Evolutionary conservation across 192 early-diverging fungal genomes (phyloP).

Genomic region (Backusella tarrabulga): DNA sequence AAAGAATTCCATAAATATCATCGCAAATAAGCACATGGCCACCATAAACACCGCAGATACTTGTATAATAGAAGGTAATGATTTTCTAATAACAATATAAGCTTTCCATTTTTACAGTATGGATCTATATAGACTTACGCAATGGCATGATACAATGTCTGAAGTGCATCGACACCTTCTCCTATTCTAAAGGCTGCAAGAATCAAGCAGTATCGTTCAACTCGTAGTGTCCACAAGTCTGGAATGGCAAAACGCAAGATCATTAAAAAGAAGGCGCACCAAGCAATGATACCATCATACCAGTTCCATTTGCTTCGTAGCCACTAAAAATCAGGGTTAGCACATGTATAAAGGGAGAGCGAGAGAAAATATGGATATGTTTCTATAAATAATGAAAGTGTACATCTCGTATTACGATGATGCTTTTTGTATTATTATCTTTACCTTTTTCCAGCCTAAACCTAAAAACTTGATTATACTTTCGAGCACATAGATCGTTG

Average conservation of each 20-base stretch:
- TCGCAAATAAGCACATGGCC: conserved; percentile 45
- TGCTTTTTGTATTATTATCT: neutral
- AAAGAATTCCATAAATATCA: conserved; percentile 59
- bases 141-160: conserved; percentile 32
- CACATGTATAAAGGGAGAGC: neutral
- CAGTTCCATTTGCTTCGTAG: conserved; percentile 32
- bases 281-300: conserved; percentile 29
- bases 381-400: neutral
- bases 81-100: conserved; percentile 13
- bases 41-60: conserved; percentile 37
- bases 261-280: conserved; percentile 17
- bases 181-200: conserved; percentile 31
- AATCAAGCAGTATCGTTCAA: conserved; percentile 31
- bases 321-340: conserved; percentile 18
- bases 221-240: conserved; percentile 30
- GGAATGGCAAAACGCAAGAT: conserved; percentile 25
- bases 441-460: conserved; percentile 44
- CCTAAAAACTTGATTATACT: conserved; percentile 43
- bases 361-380: neutral
- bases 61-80: conserved; percentile 30
- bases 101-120: neutral
- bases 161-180: conserved; percentile 24
- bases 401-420: neutral
- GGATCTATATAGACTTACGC: conserved; percentile 12
- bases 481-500: conserved; percentile 42